These are phyloP conservation scores for Xanthoceras sorbifolium DNA, from an alignment of 345 rosid genomes.

Conservation along the genomic window DNA sequence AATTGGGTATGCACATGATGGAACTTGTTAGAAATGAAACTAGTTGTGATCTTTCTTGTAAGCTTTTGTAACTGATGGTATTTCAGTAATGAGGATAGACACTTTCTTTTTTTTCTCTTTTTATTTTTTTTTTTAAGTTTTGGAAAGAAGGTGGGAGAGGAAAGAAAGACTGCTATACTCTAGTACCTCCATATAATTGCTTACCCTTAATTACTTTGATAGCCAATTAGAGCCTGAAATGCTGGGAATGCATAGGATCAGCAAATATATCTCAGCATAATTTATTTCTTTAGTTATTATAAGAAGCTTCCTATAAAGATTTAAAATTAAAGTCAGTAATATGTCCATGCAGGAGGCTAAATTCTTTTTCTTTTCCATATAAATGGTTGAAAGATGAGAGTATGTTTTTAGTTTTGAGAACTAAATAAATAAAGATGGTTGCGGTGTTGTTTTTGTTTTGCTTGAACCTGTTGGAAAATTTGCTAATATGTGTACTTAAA, in stretches of 20 bases:
- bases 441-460: neutral
- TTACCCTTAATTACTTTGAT: neutral
- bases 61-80: neutral
- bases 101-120: too few relatives aligned
- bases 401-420: too few relatives aligned
- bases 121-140: too few relatives aligned
- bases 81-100: too few relatives aligned
- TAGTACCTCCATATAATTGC: too few relatives aligned
- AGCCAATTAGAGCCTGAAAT: neutral
- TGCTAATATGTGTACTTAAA: neutral
- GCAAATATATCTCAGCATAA: neutral
- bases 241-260: neutral
- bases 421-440: neutral
- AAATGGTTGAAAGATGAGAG: neutral
- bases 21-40: neutral
- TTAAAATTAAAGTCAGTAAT: too few relatives aligned
- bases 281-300: too few relatives aligned
- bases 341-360: neutral
- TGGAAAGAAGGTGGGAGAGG: neutral
- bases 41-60: neutral
- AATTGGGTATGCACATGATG: neutral
- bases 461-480: neutral
- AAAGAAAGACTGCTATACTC: neutral
- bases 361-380: neutral
- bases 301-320: neutral